Conservation (phyloP, 1,139 yeast genomes). For the Arxiozyma slooffiae region DNA sequence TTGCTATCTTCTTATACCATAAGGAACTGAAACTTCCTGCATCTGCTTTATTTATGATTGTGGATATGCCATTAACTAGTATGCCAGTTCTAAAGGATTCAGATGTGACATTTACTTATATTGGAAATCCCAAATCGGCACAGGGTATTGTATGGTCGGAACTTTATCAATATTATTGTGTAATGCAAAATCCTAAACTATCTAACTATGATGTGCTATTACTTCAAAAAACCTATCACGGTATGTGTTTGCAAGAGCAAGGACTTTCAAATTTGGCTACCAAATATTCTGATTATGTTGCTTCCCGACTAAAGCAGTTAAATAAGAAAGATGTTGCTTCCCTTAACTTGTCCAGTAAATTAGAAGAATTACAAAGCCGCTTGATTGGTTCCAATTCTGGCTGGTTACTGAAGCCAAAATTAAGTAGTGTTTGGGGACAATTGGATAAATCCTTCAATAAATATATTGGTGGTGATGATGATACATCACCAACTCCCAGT, state of each 20-base stretch:
- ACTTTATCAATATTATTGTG: constrained; percentile 48
- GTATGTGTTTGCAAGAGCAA: constrained; percentile 24
- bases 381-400: constrained; percentile 22
- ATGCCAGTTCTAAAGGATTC: constrained; percentile 18
- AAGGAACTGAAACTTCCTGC: constrained; percentile 36
- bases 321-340: constrained; percentile 19
- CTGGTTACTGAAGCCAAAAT: constrained; percentile 58
- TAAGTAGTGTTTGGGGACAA: constrained; percentile 83
- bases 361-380: constrained; percentile 21
- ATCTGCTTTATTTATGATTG: constrained; percentile 41
- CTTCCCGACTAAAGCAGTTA: constrained; percentile 14
- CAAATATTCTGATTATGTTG: constrained; percentile 24
- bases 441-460: constrained; percentile 69
- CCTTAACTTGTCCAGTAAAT: constrained; percentile 14
- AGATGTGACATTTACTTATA: constrained; percentile 17
- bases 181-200: constrained; percentile 14
- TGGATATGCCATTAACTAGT: constrained; percentile 39
- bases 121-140: constrained; percentile 23
- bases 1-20: constrained; percentile 43
- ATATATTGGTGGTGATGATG: constrained; percentile 81
- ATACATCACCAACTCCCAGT: constrained; percentile 32
- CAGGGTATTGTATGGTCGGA: constrained; percentile 36
- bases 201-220: constrained; percentile 18
- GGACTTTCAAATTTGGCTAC: constrained; percentile 23
- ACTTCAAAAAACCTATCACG: constrained; percentile 26